Evolutionary conservation across 2,329 filamentous ascomycete genomes (phyloP), one percentile per base, ranked within the genome.

Genomic region (Aspergillus eucalypticola): DNA sequence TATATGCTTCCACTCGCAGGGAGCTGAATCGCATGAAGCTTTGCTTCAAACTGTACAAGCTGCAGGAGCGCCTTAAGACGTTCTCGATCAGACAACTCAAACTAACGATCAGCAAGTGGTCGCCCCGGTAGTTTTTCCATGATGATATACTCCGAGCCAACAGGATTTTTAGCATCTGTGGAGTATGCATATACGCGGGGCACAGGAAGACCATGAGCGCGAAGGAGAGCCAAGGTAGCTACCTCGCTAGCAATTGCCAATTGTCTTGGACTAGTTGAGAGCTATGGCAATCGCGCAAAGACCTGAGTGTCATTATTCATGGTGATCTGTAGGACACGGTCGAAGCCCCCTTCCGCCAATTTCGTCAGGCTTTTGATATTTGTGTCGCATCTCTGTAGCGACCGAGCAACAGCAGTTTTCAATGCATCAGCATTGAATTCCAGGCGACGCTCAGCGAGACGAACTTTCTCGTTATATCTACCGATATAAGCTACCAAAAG

Each of bases 391-490:
- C 61, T 52, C 11, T 23, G 25, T n/a, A 63, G 21, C 35, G 61
- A 65, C 27, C 51, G 38, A 13, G 53, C 57, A 15, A 54, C 59
- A 5, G 27, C 29, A 6, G 46, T 58, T 42, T 32, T 54, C 42
- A 65, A 41, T 27, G 58, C 56, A 60, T 61, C 54, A 7, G 60
- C 35, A 7, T 62, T 55, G 3, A 65, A 57, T 25, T 39, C 17
- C 5, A 50, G 27, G 39, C 8, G 35, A 13, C 59, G 63, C 35
- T 65, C 61, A 44, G 57, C 41, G n/a, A 54, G 61, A 13, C 59
- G 61, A 3, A 50, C 35, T 6, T 60, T 39, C 52, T 64, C 59
- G 25, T 65, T 65, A n/a, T 58, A 64, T 56, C 63, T 62, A 39
- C 4, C 41, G 17, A 13, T 13, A 50, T 59, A 17, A 50, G 42